Base-by-base conservation (phyloP, 495 filamentous ascomycete species). In the Penicillium canariense region DNA sequence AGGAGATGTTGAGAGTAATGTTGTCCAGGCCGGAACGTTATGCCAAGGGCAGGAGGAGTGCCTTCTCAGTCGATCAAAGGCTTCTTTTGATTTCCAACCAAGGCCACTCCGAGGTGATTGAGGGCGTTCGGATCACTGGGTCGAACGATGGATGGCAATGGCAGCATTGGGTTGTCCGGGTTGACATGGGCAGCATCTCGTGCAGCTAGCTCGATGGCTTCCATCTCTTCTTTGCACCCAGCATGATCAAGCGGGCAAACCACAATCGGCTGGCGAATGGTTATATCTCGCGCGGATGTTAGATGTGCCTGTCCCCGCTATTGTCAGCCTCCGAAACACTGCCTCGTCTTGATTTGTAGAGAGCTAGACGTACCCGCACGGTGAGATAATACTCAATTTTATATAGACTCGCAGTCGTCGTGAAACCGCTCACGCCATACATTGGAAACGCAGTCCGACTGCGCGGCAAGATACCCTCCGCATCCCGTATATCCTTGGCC, bases 361-460 rank as follows among this genome's bases (percentile, higher is more conserved):
- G 0, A 18, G 6, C 36, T 28, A 48, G 39, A 69, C 80, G 15
- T 74, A 97, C 94, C 82, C 96, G 96, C 38, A 98, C 90, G 32
- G 85, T 90, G 39, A 98, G 74, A 63, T 89, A 98, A 68, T 97
- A 98, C 68, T 98, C 93, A 66, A 98, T 96, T 70, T 97, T 97
- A 73, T 97, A 98, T 11, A 98, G 81, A 51, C 87, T 94, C 11
- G 88, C 95, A 28, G 91, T 88, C 0, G 94, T 98, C 18, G 94
- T 96, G 62, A 98, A 98, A 10, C 90, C 91, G 46, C 81, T 85
- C 32, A 97, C 85, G 14, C 86, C 81, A 65, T 96, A 96, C 72
- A 88, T 84, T 4, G 94, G 95, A 71, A 97, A 97, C 14, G 84
- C 88, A 17, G 89, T 76, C 63, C 91, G 94, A 25, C 87, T 88